A percentile compares a stretch with the other conserved stretches of the same genome.
Conservation (phyloP, 176 grass and related monocot species). For the Eragrostis nindensis region DNA sequence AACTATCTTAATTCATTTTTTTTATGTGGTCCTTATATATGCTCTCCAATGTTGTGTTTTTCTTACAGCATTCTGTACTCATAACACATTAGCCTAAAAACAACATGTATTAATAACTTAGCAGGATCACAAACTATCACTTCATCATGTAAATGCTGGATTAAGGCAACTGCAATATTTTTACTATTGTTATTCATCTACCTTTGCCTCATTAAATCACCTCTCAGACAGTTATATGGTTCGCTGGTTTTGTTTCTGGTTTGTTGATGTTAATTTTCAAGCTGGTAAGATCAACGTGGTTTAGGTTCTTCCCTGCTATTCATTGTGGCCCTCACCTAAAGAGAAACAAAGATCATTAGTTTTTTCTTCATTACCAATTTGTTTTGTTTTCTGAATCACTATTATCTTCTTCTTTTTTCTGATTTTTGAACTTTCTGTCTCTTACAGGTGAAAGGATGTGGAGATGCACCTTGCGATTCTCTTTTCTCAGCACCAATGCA, state of each 20-base stretch:
- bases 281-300: not conserved
- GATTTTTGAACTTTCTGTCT: conserved; percentile 17
- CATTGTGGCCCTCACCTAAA: not conserved
- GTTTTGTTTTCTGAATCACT: not conserved
- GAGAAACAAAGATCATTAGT: not conserved
- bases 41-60: not conserved
- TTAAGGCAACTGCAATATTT: not conserved
- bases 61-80: not conserved
- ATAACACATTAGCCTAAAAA: not conserved
- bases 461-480: conserved; percentile 78
- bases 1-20: not conserved
- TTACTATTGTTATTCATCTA: not conserved
- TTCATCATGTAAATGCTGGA: not conserved
- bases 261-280: not conserved
- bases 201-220: not conserved
- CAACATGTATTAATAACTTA: conserved; percentile 3
- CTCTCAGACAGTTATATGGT: not conserved
- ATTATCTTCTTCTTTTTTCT: not conserved
- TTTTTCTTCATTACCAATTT: not conserved
- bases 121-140: not conserved
- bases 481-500: conserved; percentile 86
- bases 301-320: not conserved
- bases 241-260: not conserved
- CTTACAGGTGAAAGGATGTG: conserved; percentile 92
- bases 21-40: not conserved